A percentile compares a stretch with the other conserved stretches of the same genome.
Evolutionary conservation across 768 basidiomycete genomes (phyloP).

Genomic region (Suillus alpinus): DNA sequence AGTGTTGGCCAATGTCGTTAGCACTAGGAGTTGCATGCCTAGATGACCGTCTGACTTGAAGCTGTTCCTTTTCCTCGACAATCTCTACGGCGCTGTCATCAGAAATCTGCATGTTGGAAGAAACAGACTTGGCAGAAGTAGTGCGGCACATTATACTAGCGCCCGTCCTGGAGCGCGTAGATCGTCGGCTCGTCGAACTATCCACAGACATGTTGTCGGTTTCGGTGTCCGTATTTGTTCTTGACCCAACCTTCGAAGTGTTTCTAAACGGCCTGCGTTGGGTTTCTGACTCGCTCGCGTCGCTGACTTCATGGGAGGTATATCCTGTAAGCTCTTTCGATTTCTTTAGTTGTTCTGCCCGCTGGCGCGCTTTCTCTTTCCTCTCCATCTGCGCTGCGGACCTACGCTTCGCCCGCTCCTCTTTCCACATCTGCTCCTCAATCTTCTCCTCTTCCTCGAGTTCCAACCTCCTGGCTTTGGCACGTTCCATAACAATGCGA

Average conservation of each 20-base stretch:
- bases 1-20: not conserved
- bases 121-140: not conserved
- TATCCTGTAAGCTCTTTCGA: not conserved
- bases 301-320: not conserved
- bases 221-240: constrained; percentile 13
- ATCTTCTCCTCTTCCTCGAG: constrained; percentile 39
- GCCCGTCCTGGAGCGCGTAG: constrained; percentile 4
- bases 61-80: not conserved
- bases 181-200: constrained; percentile 11
- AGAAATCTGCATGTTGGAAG: not conserved
- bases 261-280: constrained; percentile 7
- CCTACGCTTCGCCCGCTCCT: constrained; percentile 21
- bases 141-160: not conserved
- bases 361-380: constrained; percentile 21
- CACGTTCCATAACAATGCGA: constrained; percentile 43
- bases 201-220: constrained; percentile 32
- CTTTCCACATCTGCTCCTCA: constrained; percentile 27
- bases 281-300: constrained; percentile 19
- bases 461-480: constrained; percentile 37
- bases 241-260: not conserved
- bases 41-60: not conserved
- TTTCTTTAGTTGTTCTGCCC: constrained; percentile 14
- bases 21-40: not conserved
- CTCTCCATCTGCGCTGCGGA: constrained; percentile 15
- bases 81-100: not conserved